Conservation (phyloP, 148 eudicot species). For the Camellia sinensis region DNA sequence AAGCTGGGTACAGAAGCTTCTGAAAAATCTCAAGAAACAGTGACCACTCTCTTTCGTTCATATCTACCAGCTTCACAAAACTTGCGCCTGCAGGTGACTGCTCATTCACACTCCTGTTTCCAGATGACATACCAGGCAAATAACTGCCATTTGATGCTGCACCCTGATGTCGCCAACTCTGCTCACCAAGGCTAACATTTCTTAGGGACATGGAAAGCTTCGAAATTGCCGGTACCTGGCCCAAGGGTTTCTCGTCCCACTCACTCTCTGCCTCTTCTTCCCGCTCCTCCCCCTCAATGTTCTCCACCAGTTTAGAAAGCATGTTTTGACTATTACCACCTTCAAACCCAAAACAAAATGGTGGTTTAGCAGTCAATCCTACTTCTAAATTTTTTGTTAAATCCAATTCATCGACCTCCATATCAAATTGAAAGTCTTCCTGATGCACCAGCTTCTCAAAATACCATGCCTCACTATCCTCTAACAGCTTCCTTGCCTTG, state of each 20-base stretch:
- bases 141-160: neutral
- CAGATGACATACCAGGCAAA: conserved; percentile 8
- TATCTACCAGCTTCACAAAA: conserved; percentile 41
- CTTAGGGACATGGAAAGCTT: conserved; percentile 23
- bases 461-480: neutral
- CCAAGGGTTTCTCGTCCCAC: neutral
- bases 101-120: conserved; percentile 27
- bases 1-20: conserved; percentile 34
- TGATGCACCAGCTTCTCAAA: neutral
- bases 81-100: conserved; percentile 30
- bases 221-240: conserved; percentile 1
- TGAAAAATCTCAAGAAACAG: conserved; percentile 37
- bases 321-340: conserved; percentile 14
- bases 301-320: conserved; percentile 25
- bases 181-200: conserved; percentile 2
- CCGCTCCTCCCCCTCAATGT: conserved; percentile 17
- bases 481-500: conserved; percentile 29
- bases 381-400: conserved; percentile 15
- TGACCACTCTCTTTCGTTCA: conserved; percentile 41
- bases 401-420: conserved; percentile 31
- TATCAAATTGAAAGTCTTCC: conserved; percentile 30
- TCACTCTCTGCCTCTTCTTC: conserved; percentile 14
- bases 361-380: neutral
- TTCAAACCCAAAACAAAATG: neutral
- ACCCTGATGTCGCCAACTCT: neutral